These are phyloP conservation scores for Neurospora cerealis DNA, from an alignment of 495 filamentous ascomycete genomes.

Conservation along the genomic window DNA sequence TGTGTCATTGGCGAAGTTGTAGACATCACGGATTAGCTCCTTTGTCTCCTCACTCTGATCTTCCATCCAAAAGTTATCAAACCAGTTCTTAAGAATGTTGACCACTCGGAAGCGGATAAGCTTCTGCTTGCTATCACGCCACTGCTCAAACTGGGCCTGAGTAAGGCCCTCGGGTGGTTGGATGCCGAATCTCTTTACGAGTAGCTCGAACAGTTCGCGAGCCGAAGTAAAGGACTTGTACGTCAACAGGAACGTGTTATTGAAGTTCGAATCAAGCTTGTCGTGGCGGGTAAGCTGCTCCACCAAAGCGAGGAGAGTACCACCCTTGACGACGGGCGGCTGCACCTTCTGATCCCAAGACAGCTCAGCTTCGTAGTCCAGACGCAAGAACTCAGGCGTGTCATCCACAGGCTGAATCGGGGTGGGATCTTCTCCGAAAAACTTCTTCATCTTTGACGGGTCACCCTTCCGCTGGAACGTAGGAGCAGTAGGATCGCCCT, in stretches of 20 bases:
- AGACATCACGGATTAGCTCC: conserved; percentile 76
- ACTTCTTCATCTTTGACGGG: conserved; percentile 72
- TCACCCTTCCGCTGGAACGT: conserved; percentile 54
- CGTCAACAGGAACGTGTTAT: conserved; percentile 94
- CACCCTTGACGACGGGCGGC: conserved; percentile 69
- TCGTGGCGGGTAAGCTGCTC: conserved; percentile 95
- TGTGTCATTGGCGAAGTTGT: conserved; percentile 82
- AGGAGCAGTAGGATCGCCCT: conserved; percentile 46
- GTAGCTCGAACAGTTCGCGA: conserved; percentile 80
- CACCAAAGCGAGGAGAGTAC: conserved; percentile 81
- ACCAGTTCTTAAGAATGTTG: conserved; percentile 96
- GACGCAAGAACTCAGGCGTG: conserved; percentile 69
- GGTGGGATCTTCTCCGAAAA: conserved; percentile 75
- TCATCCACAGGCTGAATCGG: conserved; percentile 58
- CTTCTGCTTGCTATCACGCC: conserved; percentile 91
- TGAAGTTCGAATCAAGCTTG: conserved; percentile 89
- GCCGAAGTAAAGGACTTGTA: conserved; percentile 93
- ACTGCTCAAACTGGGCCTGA: conserved; percentile 67
- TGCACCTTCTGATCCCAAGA: conserved; percentile 74
- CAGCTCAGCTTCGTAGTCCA: conserved; percentile 85
- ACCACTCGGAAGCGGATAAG: conserved; percentile 91
- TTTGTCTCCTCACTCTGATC: conserved; percentile 71
- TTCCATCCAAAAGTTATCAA: conserved; percentile 99
- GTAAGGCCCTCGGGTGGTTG: conserved; percentile 83
- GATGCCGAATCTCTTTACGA: conserved; percentile 82